Evolutionary conservation across 176 grass and related monocot species (phyloP).

Genomic region (Neostapfia colusana): DNA sequence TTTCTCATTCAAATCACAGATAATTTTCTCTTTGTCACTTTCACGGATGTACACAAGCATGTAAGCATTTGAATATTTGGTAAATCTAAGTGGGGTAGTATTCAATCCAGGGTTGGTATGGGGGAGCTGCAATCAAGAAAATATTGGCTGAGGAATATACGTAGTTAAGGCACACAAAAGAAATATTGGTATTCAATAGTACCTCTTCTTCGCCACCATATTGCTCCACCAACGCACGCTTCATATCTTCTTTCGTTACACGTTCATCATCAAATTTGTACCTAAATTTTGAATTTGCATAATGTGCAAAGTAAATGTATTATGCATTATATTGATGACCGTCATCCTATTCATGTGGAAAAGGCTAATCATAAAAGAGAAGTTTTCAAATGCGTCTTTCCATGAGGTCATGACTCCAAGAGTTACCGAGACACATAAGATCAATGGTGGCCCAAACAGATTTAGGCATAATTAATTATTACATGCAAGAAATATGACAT

Average conservation of each 20-base stretch:
- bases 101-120: constrained; percentile 68
- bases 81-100: constrained; percentile 65
- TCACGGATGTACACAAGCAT: constrained; percentile 86
- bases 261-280: constrained; percentile 81
- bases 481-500: neutral
- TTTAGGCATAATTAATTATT: neutral
- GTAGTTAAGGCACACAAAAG: neutral
- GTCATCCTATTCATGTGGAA: neutral
- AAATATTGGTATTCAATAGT: neutral
- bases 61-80: constrained; percentile 81
- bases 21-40: constrained; percentile 68
- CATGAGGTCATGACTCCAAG: too few species aligned
- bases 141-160: constrained; percentile 7
- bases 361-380: neutral
- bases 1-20: constrained; percentile 68
- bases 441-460: neutral
- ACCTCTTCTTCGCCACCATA: constrained; percentile 87
- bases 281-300: constrained; percentile 44
- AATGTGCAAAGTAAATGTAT: constrained; percentile 27
- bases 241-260: constrained; percentile 67
- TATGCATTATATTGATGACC: neutral
- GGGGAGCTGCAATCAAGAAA: constrained; percentile 50
- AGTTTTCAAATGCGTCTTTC: neutral
- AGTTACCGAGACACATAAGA: neutral
- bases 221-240: constrained; percentile 64